Evolutionary conservation across 257 asterid species (phyloP).

Genomic region (Solanum piurae): DNA sequence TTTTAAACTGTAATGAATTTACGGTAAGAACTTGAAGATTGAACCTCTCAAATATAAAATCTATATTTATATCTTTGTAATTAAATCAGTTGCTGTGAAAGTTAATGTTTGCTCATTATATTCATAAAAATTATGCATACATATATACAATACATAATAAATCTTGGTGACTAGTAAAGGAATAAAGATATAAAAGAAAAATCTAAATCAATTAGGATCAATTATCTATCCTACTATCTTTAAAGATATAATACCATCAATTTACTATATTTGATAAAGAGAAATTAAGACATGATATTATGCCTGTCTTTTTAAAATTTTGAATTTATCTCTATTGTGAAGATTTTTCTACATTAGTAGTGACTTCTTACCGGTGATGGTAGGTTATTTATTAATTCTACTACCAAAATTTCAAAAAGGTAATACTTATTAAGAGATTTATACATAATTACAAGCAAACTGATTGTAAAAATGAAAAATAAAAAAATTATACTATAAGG

Average conservation of each 20-base stretch:
- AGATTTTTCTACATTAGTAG: neutral
- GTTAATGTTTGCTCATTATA: too few relatives aligned
- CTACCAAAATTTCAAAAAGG: neutral
- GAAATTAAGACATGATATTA: neutral
- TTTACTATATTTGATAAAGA: neutral
- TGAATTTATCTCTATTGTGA: neutral
- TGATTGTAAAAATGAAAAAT: neutral
- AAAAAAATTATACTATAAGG: neutral
- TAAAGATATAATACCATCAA: too few relatives aligned
- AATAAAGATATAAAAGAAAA: too few relatives aligned
- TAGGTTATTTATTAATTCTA: neutral
- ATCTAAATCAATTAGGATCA: too few relatives aligned
- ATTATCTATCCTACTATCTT: neutral
- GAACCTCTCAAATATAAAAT: neutral
- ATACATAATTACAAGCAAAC: neutral
- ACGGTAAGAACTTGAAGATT: neutral
- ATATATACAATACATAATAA: neutral
- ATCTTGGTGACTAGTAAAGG: neutral
- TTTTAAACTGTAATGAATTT: neutral
- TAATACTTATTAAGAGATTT: neutral
- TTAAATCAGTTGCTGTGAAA: neutral
- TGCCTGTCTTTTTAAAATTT: neutral
- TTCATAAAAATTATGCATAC: neutral
- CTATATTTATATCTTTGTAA: neutral
- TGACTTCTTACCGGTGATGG: neutral